Evolutionary conservation across 176 grass and related monocot genomes (phyloP).

Genomic region (Echinochloa phyllopogon): DNA sequence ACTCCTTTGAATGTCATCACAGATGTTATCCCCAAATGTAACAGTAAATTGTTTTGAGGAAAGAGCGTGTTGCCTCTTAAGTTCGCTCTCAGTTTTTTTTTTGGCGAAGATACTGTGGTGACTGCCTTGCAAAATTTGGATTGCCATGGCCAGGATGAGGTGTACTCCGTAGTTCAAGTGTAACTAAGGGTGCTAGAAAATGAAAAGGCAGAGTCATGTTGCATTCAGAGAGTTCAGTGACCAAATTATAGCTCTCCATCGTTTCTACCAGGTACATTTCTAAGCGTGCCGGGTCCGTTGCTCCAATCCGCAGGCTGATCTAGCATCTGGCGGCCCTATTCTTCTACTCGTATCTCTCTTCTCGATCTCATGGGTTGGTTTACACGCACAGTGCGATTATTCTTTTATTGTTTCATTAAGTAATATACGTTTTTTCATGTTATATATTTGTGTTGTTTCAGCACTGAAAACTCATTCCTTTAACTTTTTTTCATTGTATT

Average conservation of each 20-base stretch:
- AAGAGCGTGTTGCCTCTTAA: neutral
- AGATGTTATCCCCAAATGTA: neutral
- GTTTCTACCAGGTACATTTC: neutral
- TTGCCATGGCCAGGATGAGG: neutral
- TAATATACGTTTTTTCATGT: too few species aligned
- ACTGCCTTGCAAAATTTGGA: neutral
- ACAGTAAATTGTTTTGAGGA: neutral
- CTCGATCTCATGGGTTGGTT: too few species aligned
- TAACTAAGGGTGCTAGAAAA: constrained; percentile 9
- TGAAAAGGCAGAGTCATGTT: neutral
- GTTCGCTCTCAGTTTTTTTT: neutral
- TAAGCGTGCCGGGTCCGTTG: too few species aligned
- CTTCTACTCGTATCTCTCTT: too few species aligned
- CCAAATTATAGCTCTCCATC: neutral
- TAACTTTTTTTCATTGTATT: too few species aligned
- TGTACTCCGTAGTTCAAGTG: neutral
- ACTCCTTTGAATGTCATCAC: neutral
- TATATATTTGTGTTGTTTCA: too few species aligned
- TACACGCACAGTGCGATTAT: too few species aligned
- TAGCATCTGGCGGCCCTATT: too few species aligned
- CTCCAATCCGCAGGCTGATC: too few species aligned
- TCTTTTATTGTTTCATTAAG: too few species aligned
- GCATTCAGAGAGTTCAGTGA: neutral
- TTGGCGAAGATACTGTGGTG: neutral
- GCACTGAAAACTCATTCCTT: too few species aligned